These are phyloP conservation scores for Sporormia fimetaria DNA, from an alignment of 495 filamentous ascomycete species.

Conservation along the genomic window DNA sequence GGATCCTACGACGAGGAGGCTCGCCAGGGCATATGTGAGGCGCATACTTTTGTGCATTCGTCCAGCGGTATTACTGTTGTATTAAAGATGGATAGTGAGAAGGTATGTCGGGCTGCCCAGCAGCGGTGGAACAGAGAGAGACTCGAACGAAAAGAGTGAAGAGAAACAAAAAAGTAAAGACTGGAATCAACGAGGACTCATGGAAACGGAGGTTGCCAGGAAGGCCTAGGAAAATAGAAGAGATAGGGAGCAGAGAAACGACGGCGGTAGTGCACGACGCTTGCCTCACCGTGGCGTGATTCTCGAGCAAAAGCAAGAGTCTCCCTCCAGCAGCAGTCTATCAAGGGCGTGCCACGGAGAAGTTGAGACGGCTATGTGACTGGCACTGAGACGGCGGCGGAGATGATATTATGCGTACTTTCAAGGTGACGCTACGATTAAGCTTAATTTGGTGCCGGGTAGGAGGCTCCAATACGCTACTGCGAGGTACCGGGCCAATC, in stretches of 20 bases:
- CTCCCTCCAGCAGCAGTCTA: too few relatives aligned
- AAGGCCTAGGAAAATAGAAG: conserved; percentile 6
- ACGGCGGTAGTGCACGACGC: conserved; percentile 13
- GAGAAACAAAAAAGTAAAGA: conserved; percentile 20
- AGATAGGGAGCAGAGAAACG: conserved; percentile 1
- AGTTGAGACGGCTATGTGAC: conserved; percentile 11
- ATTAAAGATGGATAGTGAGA: conserved; percentile 21
- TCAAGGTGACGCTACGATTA: conserved; percentile 1
- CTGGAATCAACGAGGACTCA: conserved; percentile 17
- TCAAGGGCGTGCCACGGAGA: conserved; percentile 1
- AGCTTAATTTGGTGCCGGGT: background rate
- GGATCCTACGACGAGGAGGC: conserved; percentile 19
- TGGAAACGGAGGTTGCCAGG: background rate
- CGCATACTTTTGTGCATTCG: conserved; percentile 11
- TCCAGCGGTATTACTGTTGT: conserved; percentile 18
- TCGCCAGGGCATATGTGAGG: conserved; percentile 15
- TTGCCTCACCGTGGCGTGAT: conserved; percentile 14
- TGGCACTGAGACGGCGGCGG: conserved; percentile 15
- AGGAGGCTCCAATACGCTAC: conserved; percentile 1
- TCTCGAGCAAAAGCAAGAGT: conserved; percentile 10
- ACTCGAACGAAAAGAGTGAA: conserved; percentile 15
- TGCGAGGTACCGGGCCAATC: conserved; percentile 4
- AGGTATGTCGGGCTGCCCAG: conserved; percentile 20
- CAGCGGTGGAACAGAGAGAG: conserved; percentile 21
- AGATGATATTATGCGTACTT: conserved; percentile 5